Percentiles rank a stretch among this genome's conserved stretches.
These are phyloP conservation scores for Leishmania major DNA, from an alignment of 208 protist genomes.

Conservation along the genomic window DNA sequence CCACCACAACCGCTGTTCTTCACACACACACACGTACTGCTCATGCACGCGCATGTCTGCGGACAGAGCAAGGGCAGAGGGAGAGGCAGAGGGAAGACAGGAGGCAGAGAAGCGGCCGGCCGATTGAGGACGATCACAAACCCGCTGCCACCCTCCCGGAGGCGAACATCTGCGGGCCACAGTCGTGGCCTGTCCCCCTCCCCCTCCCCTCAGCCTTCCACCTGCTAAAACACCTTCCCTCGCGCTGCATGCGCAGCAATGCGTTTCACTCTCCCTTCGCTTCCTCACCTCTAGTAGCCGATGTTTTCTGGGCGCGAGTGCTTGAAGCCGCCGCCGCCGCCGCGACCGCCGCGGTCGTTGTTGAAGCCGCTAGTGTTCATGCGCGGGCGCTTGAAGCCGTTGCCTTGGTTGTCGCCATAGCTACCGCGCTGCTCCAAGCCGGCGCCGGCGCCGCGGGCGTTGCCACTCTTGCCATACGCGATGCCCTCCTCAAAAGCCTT, in stretches of 20 bases:
- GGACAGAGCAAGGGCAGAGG: background rate
- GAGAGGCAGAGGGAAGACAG: background rate
- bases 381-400: conserved; percentile 63
- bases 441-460: conserved; percentile 77
- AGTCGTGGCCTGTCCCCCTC: background rate
- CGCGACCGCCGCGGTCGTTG: conserved; percentile 6
- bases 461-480: conserved; percentile 87
- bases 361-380: conserved; percentile 35
- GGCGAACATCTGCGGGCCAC: background rate
- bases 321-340: conserved; percentile 20
- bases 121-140: background rate
- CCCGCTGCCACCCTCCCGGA: background rate
- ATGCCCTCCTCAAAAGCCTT: conserved; percentile 92
- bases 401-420: conserved; percentile 35
- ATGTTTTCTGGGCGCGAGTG: conserved; percentile 12
- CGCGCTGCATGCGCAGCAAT: background rate
- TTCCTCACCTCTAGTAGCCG: conserved; percentile 11
- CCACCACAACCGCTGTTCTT: background rate
- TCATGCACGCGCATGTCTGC: background rate
- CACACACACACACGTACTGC: background rate
- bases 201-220: too few species aligned
- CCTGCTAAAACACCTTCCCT: background rate
- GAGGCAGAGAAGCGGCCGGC: background rate
- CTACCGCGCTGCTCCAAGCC: conserved; percentile 64
- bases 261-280: background rate